Percentiles rank a stretch among this genome's conserved stretches.
phyloP scores from a whole-genome alignment of 495 filamentous ascomycete species.

The Letharia lupina region DNA sequence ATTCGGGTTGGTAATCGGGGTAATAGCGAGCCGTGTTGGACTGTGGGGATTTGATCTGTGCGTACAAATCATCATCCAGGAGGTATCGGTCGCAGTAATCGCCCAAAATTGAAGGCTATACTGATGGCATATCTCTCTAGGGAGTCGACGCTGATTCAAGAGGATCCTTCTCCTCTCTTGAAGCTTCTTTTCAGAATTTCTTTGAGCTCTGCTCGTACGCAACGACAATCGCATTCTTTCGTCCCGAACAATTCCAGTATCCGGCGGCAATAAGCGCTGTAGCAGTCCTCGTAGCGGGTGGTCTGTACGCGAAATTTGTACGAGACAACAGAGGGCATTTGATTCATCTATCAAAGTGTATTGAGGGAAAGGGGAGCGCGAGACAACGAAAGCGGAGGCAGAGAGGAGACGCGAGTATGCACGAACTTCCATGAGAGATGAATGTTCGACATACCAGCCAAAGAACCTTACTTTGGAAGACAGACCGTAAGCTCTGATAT shows the following conservation, averaged over 20 bases:
- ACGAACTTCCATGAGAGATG: neutral
- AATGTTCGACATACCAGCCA: neutral
- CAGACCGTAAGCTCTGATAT: neutral
- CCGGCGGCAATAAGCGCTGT: constrained; percentile 49
- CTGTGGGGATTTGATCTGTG: constrained; percentile 63
- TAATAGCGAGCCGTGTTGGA: constrained; percentile 52
- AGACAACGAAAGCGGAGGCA: neutral
- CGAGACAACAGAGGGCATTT: constrained; percentile 49
- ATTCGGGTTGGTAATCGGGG: constrained; percentile 40
- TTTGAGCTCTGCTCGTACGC: constrained; percentile 58
- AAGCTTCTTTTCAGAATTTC: constrained; percentile 53
- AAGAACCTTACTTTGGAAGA: neutral
- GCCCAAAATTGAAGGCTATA: neutral
- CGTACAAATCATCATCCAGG: constrained; percentile 57
- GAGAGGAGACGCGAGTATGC: neutral
- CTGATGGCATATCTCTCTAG: constrained; percentile 24
- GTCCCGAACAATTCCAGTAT: constrained; percentile 51
- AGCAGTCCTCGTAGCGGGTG: constrained; percentile 42
- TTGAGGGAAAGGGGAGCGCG: neutral
- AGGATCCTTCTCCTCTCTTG: constrained; percentile 53
- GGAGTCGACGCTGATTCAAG: constrained; percentile 42
- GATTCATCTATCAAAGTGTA: constrained; percentile 2
- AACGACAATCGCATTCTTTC: constrained; percentile 50
- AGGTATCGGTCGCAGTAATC: constrained; percentile 35
- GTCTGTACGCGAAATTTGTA: constrained; percentile 49